Base-by-base conservation (phyloP, 164 flowering plant genomes). In the Kingdonia uniflora region DNA sequence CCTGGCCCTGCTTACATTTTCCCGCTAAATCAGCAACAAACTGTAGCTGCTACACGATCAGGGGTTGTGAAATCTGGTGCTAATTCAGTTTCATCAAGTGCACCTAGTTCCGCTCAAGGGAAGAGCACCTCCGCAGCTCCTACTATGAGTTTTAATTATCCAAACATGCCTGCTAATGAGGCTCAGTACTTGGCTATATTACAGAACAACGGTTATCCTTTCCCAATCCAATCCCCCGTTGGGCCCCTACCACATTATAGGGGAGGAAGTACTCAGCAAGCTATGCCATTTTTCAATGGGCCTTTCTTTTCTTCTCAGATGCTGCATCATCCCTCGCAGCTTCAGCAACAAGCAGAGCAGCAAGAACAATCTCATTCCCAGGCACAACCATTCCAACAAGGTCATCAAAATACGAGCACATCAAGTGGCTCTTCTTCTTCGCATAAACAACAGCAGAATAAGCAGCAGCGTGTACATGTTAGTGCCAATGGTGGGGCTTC, bases 241-340 rank as follows among this genome's bases (percentile, higher is more conserved):
- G 96, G 96, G 1, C 82, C 77, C 16, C 72, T 84, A 0, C 85
- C 87, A 2, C 67, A 82, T 49, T 89, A 77, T 54, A 66, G 96
- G 71, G 71, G 68, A 58, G 94, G 91, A 48, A 26, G 69, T 20
- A 88, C 75, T 63, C 57, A 77, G 42, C 97, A 80, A 63, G 65
- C 85, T 1, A 52, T 88, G 77, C 95, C 92, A 0, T 76, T 79
- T 65, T 84, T 79, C 67, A 84, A 73, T 69, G 92, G 90, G 12
- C 56, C 92, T 7, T 87, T 81, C 72, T 94, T 81, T 65, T 54
- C 99, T 19, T 71, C 99, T n/a, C 99, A 78, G 61, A 79, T 90
- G 82, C 65, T 87, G 6, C 99, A 29, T 6, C 99, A 81, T 66
- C 95, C 84, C n/a, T 65, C 92, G 8, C 96, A 80, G 54, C 62